Conservation (phyloP, 331 rosid genomes). For the Prunus yedoensis region DNA sequence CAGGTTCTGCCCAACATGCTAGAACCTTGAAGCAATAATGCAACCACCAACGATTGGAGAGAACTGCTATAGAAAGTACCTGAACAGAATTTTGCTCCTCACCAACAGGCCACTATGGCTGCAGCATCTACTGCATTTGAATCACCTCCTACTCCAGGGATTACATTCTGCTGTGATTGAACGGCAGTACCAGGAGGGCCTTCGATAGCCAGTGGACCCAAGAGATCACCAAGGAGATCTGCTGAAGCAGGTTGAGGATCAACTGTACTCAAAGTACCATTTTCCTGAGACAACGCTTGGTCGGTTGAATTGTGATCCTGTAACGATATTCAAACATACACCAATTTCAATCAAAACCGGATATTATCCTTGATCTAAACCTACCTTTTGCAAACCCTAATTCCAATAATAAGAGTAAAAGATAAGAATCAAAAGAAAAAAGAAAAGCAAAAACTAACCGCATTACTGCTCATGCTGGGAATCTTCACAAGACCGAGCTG, state of each 20-base stretch:
- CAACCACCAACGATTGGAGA: conserved; percentile 10
- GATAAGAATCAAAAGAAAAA: neutral
- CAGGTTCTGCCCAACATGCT: neutral
- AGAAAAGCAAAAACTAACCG: conserved; percentile 46
- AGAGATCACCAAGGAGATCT: conserved; percentile 79
- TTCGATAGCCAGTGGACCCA: conserved; percentile 95
- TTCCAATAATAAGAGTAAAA: neutral
- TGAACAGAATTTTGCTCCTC: conserved; percentile 72
- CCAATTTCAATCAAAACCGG: conserved; percentile 20
- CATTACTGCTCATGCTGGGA: conserved; percentile 56
- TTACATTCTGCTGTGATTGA: conserved; percentile 40
- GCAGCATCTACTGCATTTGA: conserved; percentile 54
- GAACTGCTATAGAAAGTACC: conserved; percentile 44
- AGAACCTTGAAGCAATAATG: conserved; percentile 12
- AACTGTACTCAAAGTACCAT: conserved; percentile 60
- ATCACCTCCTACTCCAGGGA: conserved; percentile 52
- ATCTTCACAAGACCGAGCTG: conserved; percentile 81
- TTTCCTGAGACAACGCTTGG: conserved; percentile 55
- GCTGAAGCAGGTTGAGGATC: conserved; percentile 57
- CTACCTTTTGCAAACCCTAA: neutral
- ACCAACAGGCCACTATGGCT: conserved; percentile 89
- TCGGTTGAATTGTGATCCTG: conserved; percentile 66
- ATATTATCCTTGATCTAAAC: conserved; percentile 3
- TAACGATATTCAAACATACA: conserved; percentile 19
- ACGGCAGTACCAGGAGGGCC: conserved; percentile 65